phyloP scores from a whole-genome alignment of 169 alveolate species.

The Blepharisma undulans region DNA sequence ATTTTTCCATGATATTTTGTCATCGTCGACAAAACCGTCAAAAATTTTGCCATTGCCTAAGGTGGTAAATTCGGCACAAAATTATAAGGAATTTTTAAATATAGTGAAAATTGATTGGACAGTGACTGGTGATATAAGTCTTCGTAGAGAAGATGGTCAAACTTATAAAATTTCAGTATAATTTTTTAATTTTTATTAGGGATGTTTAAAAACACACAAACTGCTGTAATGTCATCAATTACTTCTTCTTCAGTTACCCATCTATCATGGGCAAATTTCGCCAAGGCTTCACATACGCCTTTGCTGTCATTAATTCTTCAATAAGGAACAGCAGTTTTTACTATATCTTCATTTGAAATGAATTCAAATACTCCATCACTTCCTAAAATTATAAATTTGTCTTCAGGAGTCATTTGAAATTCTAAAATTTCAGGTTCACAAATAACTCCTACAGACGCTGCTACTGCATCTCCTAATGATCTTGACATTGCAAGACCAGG shows the following conservation, averaged over 20 bases:
- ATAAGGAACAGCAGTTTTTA: conserved; percentile 58
- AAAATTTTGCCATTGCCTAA: neutral
- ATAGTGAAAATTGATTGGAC: neutral
- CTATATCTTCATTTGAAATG: conserved; percentile 56
- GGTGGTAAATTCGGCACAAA: neutral
- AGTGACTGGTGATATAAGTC: neutral
- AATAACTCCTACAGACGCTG: conserved; percentile 73
- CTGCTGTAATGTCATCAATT: conserved; percentile 87
- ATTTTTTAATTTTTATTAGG: neutral
- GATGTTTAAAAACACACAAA: conserved; percentile 68
- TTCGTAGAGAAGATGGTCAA: neutral
- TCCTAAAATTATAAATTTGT: conserved; percentile 60
- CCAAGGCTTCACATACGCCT: conserved; percentile 67
- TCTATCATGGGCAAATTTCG: conserved; percentile 54
- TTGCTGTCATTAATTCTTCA: conserved; percentile 60
- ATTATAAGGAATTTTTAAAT: conserved; percentile 20
- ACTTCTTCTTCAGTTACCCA: conserved; percentile 76
- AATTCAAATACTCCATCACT: conserved; percentile 78
- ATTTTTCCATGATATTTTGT: neutral
- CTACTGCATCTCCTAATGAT: conserved; percentile 71
- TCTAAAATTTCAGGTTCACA: conserved; percentile 74
- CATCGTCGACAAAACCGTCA: neutral
- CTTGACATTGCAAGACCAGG: conserved; percentile 81
- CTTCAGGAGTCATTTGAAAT: conserved; percentile 52
- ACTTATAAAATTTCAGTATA: neutral